Conservation (phyloP, 176 grass and related monocot genomes). For the Juncus inflexus region DNA sequence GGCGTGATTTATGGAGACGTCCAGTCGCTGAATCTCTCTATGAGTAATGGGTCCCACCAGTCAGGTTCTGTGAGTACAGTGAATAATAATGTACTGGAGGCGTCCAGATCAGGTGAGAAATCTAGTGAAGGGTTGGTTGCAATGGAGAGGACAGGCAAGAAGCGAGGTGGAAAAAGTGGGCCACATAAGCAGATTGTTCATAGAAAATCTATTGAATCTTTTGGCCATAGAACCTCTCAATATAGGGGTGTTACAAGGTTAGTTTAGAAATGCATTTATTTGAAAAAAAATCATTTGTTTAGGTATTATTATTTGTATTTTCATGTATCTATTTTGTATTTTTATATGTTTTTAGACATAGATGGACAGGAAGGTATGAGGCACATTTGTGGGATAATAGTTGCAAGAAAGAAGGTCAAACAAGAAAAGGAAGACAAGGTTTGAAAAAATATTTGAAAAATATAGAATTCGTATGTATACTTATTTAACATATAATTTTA, state of each 20-base stretch:
- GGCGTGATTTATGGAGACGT: conserved; percentile 33
- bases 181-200: conserved; percentile 64
- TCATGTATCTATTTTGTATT: not conserved
- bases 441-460: not conserved
- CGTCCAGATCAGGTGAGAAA: conserved; percentile 20
- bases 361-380: conserved; percentile 98
- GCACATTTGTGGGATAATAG: conserved; percentile 98
- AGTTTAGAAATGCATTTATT: conserved; percentile 19
- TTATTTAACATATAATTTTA: no score
- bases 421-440: conserved; percentile 99
- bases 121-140: conserved; percentile 28
- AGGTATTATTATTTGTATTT: not conserved
- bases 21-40: conserved; percentile 74
- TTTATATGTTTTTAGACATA: conserved; percentile 50
- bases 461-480: no score
- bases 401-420: conserved; percentile 92
- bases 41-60: conserved; percentile 82
- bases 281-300: not conserved
- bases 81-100: conserved; percentile 34
- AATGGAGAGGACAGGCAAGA: conserved; percentile 47
- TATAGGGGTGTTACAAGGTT: conserved; percentile 97
- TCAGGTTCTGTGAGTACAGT: conserved; percentile 53
- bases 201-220: conserved; percentile 96
- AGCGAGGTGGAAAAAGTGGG: conserved; percentile 52
- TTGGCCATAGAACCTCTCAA: conserved; percentile 93